Conservation (phyloP, 805 yeast species). For the Teunomyces pallodes region DNA sequence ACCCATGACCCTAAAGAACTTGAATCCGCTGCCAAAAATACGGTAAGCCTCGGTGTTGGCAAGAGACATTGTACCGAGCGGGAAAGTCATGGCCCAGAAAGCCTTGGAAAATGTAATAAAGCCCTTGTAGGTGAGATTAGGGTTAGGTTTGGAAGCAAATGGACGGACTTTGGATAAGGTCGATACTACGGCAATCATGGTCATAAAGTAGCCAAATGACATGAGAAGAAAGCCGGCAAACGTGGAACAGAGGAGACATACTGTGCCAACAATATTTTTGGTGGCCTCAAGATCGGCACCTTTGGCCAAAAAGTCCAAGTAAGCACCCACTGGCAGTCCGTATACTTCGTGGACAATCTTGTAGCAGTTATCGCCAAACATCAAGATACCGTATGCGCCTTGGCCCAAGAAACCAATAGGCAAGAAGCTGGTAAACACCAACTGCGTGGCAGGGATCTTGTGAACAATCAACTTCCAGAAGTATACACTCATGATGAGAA, state of each 20-base stretch:
- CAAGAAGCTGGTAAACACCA: conserved; percentile 65
- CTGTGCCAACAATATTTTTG: conserved; percentile 10
- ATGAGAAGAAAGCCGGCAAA: conserved; percentile 41
- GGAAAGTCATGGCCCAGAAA: conserved; percentile 87
- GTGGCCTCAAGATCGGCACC: conserved; percentile 9
- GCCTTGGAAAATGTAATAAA: conserved; percentile 19
- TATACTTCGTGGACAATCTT: background rate
- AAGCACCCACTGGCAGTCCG: background rate
- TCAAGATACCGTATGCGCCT: conserved; percentile 67
- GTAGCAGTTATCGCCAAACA: conserved; percentile 47
- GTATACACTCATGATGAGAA: conserved; percentile 50
- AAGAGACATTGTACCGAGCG: conserved; percentile 70
- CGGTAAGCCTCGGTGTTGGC: conserved; percentile 51
- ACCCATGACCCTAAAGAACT: conserved; percentile 60
- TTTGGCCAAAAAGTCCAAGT: conserved; percentile 1
- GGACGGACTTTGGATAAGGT: conserved; percentile 43
- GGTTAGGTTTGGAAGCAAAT: conserved; percentile 29
- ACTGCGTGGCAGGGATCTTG: conserved; percentile 55
- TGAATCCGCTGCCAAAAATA: conserved; percentile 31
- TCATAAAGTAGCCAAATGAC: conserved; percentile 58
- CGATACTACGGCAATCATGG: conserved; percentile 34
- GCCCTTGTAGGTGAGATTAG: conserved; percentile 14
- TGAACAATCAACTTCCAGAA: conserved; percentile 56
- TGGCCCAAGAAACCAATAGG: conserved; percentile 88
- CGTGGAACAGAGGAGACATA: conserved; percentile 13